Evolutionary conservation across 805 yeast species (phyloP), one percentile per base, ranked within the genome.

Genomic region (Brettanomyces naardenensis): DNA sequence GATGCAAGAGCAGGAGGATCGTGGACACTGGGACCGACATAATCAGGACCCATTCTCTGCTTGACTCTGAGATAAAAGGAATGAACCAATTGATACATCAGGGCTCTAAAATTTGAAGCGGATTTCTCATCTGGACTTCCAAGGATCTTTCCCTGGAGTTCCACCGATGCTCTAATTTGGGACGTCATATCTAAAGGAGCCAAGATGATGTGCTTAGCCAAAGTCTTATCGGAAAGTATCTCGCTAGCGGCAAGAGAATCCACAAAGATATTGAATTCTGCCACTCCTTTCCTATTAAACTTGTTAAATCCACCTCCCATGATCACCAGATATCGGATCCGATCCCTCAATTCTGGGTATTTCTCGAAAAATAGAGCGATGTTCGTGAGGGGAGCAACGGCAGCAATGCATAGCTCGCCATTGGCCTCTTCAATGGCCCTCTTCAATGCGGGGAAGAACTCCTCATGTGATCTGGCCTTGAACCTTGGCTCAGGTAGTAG

Each of bases 361-460:
- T 58, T 58, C 19, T 54, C 46, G 27, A 82, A 65, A 28, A 87
- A 61, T 3, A 65, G 53, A 0, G 88, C 80, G 13, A 83, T 54
- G 49, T 86, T 81, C 4, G 95, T 87, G 47, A 82, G 60, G 0
- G 95, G 74, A 0, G 95, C 95, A 0, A 88, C 78, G 6, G 88
- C 84, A 1, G 80, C 76, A 1, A 86, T 53, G 25, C 79, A 69
- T 3, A 86, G 52, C 26, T 73, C 65, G 11, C 73, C 73, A 1
- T 65, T 58, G 43, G 72, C 53, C 3, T 56, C 40, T 3, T 56
- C 47, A 15, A 54, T 48, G 6, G 42, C 15, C 5, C 33, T 21
- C 19, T 49, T 46, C 33, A 57, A 43, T 35, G 47, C 41, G 13
- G 55, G 53, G 17, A 54, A 51, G 37, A 57, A 48, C 6, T 46